Evolutionary conservation across 2,329 filamentous ascomycete genomes (phyloP).

Genomic region (Pseudocercospora crystallina): DNA sequence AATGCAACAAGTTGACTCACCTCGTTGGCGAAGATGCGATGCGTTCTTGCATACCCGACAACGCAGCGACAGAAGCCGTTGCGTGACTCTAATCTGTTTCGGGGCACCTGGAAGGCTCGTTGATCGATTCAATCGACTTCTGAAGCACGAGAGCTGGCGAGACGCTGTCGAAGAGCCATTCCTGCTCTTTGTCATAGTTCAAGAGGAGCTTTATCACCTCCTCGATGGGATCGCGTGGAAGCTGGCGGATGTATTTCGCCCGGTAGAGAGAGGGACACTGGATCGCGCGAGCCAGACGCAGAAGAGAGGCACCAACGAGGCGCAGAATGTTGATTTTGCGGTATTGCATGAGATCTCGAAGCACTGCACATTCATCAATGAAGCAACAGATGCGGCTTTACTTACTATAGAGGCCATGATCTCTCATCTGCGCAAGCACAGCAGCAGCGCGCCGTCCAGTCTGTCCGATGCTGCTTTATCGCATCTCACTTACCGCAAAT

Average conservation of each 20-base stretch:
- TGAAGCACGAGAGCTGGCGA: slow-evolving; percentile 1
- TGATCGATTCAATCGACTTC: slow-evolving; percentile 1
- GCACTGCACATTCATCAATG: slow-evolving; percentile 39
- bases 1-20: neutral
- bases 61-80: slow-evolving; percentile 4
- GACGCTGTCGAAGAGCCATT: slow-evolving; percentile 35
- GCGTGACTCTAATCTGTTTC: slow-evolving; percentile 13
- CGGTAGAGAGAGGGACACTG: slow-evolving; percentile 29
- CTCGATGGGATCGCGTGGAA: slow-evolving; percentile 35
- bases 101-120: neutral
- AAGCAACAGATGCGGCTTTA: slow-evolving; percentile 36
- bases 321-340: slow-evolving; percentile 28
- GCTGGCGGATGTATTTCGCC: slow-evolving; percentile 33
- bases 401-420: slow-evolving; percentile 31
- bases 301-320: slow-evolving; percentile 21
- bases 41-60: slow-evolving; percentile 11
- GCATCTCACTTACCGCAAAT: slow-evolving; percentile 31
- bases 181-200: slow-evolving; percentile 32
- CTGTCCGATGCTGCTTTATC: slow-evolving; percentile 12
- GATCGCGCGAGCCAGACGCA: slow-evolving; percentile 24
- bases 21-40: slow-evolving; percentile 7
- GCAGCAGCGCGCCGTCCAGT: neutral
- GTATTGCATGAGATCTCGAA: slow-evolving; percentile 42
- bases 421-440: slow-evolving; percentile 22
- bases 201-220: slow-evolving; percentile 35